Evolutionary conservation across 352 stramenopile genomes (phyloP), one percentile per base, ranked within the genome.

Genomic region (Phytophthora podocarpi): DNA sequence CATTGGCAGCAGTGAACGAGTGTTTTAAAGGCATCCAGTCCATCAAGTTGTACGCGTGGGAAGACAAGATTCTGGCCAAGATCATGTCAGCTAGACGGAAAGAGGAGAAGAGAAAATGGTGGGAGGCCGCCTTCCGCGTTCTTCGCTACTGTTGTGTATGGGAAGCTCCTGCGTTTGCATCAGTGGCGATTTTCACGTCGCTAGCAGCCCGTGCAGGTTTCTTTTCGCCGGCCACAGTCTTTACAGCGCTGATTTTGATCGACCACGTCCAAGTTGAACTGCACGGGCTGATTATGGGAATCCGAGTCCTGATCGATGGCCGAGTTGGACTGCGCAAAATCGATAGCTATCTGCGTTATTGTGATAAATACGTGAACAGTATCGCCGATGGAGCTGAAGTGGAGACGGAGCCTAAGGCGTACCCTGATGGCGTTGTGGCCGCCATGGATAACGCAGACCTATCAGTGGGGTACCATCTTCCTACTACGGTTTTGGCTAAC

Each of bases 11-110:
- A 2, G 59, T 81, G 20, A 68, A 72, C 41, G 72, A 78, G 55
- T 78, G 72, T 24, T 78, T 81, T 36, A 73, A 78, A 37, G 64
- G 69, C 18, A 76, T 81, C 21, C 69, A 78, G 31, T 70, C 65
- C 2, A 64, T 81, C 31, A 81, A 81, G 35, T 21, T 81, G 18
- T 63, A 81, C 42, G 69, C 72, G 16, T 81, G 72, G 72, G 72
- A 81, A 51, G 53, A 71, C 53, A 78, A 78, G 39, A 70, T 74
- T 11, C 24, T 70, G 30, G 49, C 62, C 35, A 80, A 78, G 64
- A 77, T 80, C 41, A 59, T 77, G 54, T 62, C 57, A 1, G 55
- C 59, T 13, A 53, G 67, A n/a, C 15, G 52, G 10, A 77, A 75
- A 37, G 71, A 80, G 23, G 63, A 80, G 31, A 49, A 40, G 28